Base-by-base conservation (phyloP, 305 asterid species). In the Solanum aculeatissimum region DNA sequence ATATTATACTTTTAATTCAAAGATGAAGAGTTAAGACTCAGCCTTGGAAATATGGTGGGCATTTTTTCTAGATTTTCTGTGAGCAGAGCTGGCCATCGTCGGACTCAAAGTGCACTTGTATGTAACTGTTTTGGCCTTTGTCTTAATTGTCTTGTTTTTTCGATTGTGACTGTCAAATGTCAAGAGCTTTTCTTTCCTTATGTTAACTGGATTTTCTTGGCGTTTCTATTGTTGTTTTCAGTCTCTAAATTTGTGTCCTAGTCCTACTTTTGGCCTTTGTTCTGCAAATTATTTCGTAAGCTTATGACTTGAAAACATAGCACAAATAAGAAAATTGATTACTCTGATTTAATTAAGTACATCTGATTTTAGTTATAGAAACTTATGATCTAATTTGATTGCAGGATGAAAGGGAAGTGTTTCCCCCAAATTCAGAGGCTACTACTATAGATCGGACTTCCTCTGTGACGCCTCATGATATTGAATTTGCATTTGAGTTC, bases 61-160 rank as follows among this genome's bases (percentile, higher is more conserved):
- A 86, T 92, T 87, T 94, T 95, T 91, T 93, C 99, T 2, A 93
- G 97, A 83, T 93, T 95, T 89, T 92, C 96, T 45, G 89, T 85
- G 63, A 82, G 84, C 43, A 91, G 84, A 88, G 87, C 86, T 68
- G 83, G 84, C 35, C 98, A 93, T 88, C 97, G 99, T 60, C 94
- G 97, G 55, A 45, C 97, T 69, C 99, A 94, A 90, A 94, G 95
- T 88, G 94, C 97, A 53, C 91, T 92, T n/a, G 98, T 60, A 58
- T 21, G 65, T 58, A 58, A 14, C 5, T 12, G 14, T 4, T 51
- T 15, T 49, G 1, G 2, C 55, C 8, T 15, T 94, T 9, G 11
- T 57, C 29, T 57, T 21, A 10, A 58, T 58, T 58, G 29, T 60
- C 16, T 60, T 60, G 7, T 53, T 21, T 21, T 57, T 11, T 11